Evolutionary conservation across 495 filamentous ascomycete species (phyloP).

Genomic region (Aspergillus nidulans): DNA sequence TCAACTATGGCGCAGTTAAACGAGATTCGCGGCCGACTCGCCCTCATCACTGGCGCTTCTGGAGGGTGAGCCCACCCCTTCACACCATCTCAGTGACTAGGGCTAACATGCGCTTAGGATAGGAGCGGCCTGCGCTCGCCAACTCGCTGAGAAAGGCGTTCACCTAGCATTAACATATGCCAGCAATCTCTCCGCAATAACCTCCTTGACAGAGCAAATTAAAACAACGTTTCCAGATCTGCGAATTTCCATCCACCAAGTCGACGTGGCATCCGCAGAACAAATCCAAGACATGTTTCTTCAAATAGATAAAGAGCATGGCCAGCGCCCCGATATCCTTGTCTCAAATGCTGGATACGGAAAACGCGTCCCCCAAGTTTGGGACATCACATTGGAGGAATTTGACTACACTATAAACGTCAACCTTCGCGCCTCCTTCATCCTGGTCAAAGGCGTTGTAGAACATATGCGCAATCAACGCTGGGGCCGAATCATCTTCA

Average conservation of each 20-base stretch:
- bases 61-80: constrained; percentile 50
- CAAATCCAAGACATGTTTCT: constrained; percentile 49
- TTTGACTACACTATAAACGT: constrained; percentile 63
- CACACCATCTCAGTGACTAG: not conserved
- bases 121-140: constrained; percentile 55
- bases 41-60: constrained; percentile 62
- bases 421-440: constrained; percentile 62
- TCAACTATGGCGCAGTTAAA: constrained; percentile 31
- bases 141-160: constrained; percentile 49
- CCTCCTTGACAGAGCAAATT: constrained; percentile 40
- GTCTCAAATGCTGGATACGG: constrained; percentile 56
- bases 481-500: constrained; percentile 66
- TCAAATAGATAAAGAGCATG: constrained; percentile 48
- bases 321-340: constrained; percentile 57
- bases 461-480: constrained; percentile 57
- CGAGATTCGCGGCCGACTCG: constrained; percentile 53
- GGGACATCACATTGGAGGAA: constrained; percentile 55
- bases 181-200: constrained; percentile 43
- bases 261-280: constrained; percentile 50
- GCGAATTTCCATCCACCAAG: constrained; percentile 51
- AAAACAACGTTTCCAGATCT: constrained; percentile 28
- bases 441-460: constrained; percentile 60
- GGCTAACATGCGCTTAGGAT: constrained; percentile 38
- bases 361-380: constrained; percentile 45
- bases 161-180: constrained; percentile 61